phyloP scores from a whole-genome alignment of 768 basidiomycete species.

The Cantharellus anzutake region DNA sequence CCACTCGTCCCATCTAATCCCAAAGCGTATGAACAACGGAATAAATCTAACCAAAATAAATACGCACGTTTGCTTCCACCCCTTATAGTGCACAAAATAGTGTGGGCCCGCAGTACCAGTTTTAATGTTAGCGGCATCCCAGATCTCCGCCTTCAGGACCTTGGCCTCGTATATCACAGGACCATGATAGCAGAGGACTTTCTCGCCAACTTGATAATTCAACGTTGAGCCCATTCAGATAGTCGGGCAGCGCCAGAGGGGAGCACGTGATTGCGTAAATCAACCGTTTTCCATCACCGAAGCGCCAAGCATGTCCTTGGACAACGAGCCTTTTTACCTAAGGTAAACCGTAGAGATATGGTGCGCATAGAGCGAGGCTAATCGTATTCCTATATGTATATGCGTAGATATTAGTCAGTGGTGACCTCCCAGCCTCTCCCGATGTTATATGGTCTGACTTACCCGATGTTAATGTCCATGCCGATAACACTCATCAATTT shows the following conservation, averaged over 20 bases:
- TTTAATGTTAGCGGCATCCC: constrained; percentile 42
- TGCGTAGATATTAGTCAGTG: not conserved
- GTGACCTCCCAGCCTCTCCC: not conserved
- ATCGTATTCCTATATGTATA: not conserved
- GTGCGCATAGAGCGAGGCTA: not conserved
- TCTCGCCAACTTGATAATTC: constrained; percentile 43
- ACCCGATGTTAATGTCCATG: not conserved
- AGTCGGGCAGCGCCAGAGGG: not conserved
- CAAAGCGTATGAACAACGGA: not conserved
- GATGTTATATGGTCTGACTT: not conserved
- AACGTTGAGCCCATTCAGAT: not conserved
- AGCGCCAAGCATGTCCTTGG: not conserved
- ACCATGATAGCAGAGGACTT: constrained; percentile 86
- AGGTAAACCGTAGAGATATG: not conserved
- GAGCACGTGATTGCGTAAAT: too few species aligned
- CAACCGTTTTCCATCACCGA: too few species aligned
- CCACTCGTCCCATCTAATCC: constrained; percentile 88
- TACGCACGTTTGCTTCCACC: constrained; percentile 90
- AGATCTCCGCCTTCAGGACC: constrained; percentile 47
- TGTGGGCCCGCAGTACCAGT: constrained; percentile 52
- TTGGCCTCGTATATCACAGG: constrained; percentile 94
- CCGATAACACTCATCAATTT: not conserved
- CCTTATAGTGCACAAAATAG: constrained; percentile 96
- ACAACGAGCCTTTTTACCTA: not conserved
- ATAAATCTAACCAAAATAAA: not conserved